A percentile compares a stretch with the other conserved stretches of the same genome.
phyloP scores from a whole-genome alignment of 306 rosid species.

The Sophora flavescens region DNA sequence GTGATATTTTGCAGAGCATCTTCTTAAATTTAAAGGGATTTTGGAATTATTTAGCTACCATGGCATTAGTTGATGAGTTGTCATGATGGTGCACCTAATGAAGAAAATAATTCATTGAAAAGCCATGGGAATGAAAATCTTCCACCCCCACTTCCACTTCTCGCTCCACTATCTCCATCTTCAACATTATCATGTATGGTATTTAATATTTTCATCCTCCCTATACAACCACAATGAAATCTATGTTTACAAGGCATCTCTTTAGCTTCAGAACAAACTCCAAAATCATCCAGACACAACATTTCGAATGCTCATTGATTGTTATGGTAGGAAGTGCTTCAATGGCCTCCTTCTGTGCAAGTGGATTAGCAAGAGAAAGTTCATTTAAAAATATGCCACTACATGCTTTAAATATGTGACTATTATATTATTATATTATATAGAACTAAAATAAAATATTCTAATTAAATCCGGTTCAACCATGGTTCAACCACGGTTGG shows the following conservation, averaged over 20 bases:
- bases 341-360: slow-evolving; percentile 75
- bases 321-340: slow-evolving; percentile 70
- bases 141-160: slow-evolving; percentile 61
- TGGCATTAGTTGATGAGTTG: no score
- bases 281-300: slow-evolving; percentile 84
- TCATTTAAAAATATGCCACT: no score
- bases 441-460: no score
- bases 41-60: no score
- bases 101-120: slow-evolving; percentile 70
- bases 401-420: no score
- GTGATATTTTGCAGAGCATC: no score
- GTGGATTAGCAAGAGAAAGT: no score
- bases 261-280: slow-evolving; percentile 69
- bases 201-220: slow-evolving; percentile 45
- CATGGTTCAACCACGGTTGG: no score
- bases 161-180: slow-evolving; percentile 51
- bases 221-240: slow-evolving; percentile 72
- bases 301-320: slow-evolving; percentile 61
- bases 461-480: no score
- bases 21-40: no score
- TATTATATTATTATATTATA: no score
- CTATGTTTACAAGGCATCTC: slow-evolving; percentile 93
- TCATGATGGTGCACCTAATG: no score
- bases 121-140: slow-evolving; percentile 85
- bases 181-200: slow-evolving; percentile 40